Base-by-base conservation (phyloP, 139 green algal species). In the Chlamydomonas schloesseri region DNA sequence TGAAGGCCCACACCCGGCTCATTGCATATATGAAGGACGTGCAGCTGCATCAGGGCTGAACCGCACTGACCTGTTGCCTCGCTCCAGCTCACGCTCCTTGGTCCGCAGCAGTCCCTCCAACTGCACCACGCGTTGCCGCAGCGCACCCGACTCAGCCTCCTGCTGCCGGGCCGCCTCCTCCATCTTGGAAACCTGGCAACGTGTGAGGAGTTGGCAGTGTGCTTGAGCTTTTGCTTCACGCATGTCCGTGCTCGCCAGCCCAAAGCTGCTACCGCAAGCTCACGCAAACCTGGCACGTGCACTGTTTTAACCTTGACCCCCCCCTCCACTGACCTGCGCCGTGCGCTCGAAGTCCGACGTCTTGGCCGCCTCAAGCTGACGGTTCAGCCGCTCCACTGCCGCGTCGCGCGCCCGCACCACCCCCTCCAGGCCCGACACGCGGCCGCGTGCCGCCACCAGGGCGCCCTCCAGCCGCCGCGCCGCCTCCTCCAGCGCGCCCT, bases 61-160 rank as follows among this genome's bases (percentile, higher is more conserved):
- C n/a, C 55, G 18, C 2, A 62, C 55, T 4, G 20, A 62, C 55
- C 55, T 62, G 55, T 24, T 58, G 24, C 72, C 10, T n/a, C 84
- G 42, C 72, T 89, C 88, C 73, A 86, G 57, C 72, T 91, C 88
- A 42, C 83, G 81, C 26, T 83, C 83, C 60, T 80, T 87, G 42
- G 76, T 50, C 24, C 88, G 82, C n/a, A 87, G 60, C 28, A 65
- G 36, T 0, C 31, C 50, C 77, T 91, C 88, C 21, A 87, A 53
- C 57, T 84, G 67, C 3, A 72, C 11, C 15, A 86, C 34, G 23
- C 84, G 72, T 14, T 75, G 68, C 5, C 62, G 50, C 37, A 80
- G 31, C 17, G 26, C 50, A 1, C 62, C 50, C 20, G 84, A 47
- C 36, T 89, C 88, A 15, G 73, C 53, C 11, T 71, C 88, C n/a